Evolutionary conservation across 1,284 basidiomycete genomes (phyloP).

Genomic region (Leccinum variabile): DNA sequence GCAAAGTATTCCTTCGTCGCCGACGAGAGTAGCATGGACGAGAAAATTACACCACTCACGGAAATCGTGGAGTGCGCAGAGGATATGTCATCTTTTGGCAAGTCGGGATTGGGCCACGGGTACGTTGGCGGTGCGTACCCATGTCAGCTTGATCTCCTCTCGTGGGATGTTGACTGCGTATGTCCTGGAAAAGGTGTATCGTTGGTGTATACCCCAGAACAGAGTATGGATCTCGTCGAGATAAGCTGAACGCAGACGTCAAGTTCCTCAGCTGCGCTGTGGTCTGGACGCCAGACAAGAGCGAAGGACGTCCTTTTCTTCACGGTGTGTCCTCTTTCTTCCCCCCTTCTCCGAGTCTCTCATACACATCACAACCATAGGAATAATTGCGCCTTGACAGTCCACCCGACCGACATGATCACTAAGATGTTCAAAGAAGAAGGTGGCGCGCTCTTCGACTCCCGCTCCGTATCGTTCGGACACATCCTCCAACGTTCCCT

Average conservation of each 20-base stretch:
- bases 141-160: no score
- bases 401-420: conserved; percentile 93
- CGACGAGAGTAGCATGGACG: no score
- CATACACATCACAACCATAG: conserved; percentile 40
- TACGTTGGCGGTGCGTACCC: no score
- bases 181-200: conserved; percentile 60
- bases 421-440: conserved; percentile 96
- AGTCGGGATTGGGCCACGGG: no score
- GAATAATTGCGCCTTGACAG: conserved; percentile 82
- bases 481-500: conserved; percentile 94
- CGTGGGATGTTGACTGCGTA: no score
- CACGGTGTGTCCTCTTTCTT: conserved; percentile 55
- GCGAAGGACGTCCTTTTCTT: conserved; percentile 84
- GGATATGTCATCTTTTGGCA: no score
- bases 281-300: conserved; percentile 85
- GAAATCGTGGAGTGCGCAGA: no score
- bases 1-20: no score
- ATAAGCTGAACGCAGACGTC: conserved; percentile 82
- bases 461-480: conserved; percentile 89
- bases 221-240: conserved; percentile 72
- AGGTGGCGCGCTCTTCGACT: conserved; percentile 91
- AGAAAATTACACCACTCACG: no score
- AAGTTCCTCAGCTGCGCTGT: conserved; percentile 83
- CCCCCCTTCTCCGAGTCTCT: not conserved
- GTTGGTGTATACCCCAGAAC: conserved; percentile 93